These are phyloP conservation scores for Saccharomycopsis sp. DNA, from an alignment of 805 yeast species.

Conservation along the genomic window DNA sequence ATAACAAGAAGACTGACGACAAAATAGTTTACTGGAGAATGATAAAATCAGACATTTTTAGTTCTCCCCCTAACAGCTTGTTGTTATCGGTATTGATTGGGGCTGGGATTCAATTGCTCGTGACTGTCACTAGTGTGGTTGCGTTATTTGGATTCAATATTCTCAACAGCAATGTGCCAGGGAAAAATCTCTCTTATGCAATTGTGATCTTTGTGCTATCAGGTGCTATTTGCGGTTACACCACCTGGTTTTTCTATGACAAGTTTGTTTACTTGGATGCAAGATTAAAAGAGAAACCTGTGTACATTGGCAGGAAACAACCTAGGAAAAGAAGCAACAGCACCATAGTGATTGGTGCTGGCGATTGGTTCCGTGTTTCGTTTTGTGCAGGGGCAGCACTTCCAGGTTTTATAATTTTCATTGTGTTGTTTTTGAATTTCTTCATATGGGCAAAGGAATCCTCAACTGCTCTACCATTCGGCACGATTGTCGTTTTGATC, in stretches of 20 bases:
- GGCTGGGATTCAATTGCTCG: slow-evolving; percentile 64
- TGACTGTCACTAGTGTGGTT: slow-evolving; percentile 55
- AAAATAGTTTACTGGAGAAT: slow-evolving; percentile 43
- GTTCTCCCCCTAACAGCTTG: slow-evolving; percentile 40
- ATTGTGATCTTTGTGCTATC: slow-evolving; percentile 54
- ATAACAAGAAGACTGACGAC: slow-evolving; percentile 25
- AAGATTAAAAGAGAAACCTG: neutral
- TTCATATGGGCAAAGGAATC: slow-evolving; percentile 72
- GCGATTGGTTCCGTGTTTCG: slow-evolving; percentile 25
- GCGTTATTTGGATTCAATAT: slow-evolving; percentile 48
- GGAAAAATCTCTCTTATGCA: slow-evolving; percentile 56
- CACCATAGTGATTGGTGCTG: neutral
- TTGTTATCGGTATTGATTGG: slow-evolving; percentile 52
- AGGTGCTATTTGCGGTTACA: slow-evolving; percentile 66
- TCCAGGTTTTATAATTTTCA: slow-evolving; percentile 40
- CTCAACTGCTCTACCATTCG: slow-evolving; percentile 69
- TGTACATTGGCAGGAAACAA: neutral
- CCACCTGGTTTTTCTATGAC: slow-evolving; percentile 56
- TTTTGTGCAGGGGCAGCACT: slow-evolving; percentile 40
- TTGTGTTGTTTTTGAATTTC: slow-evolving; percentile 49
- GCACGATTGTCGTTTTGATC: slow-evolving; percentile 56
- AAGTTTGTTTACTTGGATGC: slow-evolving; percentile 30
- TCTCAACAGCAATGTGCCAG: slow-evolving; percentile 57
- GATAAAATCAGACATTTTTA: slow-evolving; percentile 44
- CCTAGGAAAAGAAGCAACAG: neutral